These are phyloP conservation scores for Eruca vesicaria DNA, from an alignment of 441 rosid genomes.

Conservation along the genomic window DNA sequence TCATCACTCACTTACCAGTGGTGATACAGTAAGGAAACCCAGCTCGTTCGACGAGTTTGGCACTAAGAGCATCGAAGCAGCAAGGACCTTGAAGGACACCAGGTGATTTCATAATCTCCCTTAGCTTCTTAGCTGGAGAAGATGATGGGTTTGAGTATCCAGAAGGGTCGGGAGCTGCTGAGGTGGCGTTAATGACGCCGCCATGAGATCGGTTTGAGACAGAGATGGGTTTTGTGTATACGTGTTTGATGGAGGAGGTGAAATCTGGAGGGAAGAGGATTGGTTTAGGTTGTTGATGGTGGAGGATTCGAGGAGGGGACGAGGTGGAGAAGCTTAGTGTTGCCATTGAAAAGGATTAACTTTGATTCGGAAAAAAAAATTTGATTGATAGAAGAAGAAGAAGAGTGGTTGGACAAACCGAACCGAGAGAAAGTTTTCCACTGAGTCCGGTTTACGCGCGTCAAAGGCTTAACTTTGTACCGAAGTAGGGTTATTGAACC, in stretches of 20 bases:
- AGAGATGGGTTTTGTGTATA: constrained; percentile 11
- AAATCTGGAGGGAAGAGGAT: background rate
- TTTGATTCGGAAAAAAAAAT: background rate
- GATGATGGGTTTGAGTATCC: constrained; percentile 18
- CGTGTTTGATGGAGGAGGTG: background rate
- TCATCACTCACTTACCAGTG: constrained; percentile 48
- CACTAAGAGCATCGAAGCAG: constrained; percentile 95
- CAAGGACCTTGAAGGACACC: constrained; percentile 94
- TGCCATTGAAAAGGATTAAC: constrained; percentile 25
- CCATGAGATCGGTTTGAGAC: constrained; percentile 16
- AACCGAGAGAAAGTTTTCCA: background rate
- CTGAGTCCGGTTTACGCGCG: background rate
- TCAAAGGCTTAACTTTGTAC: no score
- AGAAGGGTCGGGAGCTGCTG: constrained; percentile 10
- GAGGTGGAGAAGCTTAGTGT: constrained; percentile 27
- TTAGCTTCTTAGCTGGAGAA: constrained; percentile 57
- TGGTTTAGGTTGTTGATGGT: constrained; percentile 17
- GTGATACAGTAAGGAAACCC: constrained; percentile 81
- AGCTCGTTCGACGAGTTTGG: constrained; percentile 78
- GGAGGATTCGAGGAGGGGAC: constrained; percentile 25
- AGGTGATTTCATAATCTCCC: constrained; percentile 62
- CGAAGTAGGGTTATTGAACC: no score
- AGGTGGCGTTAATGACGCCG: constrained; percentile 5
- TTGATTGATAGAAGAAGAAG: background rate
- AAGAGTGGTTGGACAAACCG: constrained; percentile 12